A percentile compares a stretch with the other conserved stretches of the same genome.
Conservation (phyloP, 805 yeast species). For the Saccharomycopsis olivae region DNA sequence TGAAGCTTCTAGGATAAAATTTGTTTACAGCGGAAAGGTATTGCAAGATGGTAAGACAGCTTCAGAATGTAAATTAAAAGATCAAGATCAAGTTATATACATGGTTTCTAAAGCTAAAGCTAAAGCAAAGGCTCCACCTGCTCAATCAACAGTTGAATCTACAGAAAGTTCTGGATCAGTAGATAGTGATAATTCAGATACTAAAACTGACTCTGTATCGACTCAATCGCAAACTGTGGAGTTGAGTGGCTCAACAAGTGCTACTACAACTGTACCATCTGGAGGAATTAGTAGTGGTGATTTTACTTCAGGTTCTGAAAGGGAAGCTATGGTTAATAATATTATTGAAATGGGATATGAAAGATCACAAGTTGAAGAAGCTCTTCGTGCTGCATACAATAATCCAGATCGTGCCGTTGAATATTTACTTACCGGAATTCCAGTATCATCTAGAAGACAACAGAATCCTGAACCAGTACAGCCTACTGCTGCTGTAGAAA, state of each 20-base stretch:
- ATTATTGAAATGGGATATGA: conserved; percentile 96
- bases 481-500: conserved; percentile 20
- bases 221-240: too few relatives aligned
- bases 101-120: conserved; percentile 56
- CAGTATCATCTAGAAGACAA: conserved; percentile 40
- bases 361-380: conserved; percentile 76
- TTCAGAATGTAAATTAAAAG: conserved; percentile 64
- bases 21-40: conserved; percentile 89
- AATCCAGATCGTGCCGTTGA: conserved; percentile 98
- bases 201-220: conserved; percentile 20
- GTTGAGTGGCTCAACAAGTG: conserved; percentile 27
- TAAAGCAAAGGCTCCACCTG: conserved; percentile 20
- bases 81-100: conserved; percentile 78
- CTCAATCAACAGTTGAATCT: conserved; percentile 19
- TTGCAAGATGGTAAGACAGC: conserved; percentile 74
- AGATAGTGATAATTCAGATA: conserved; percentile 13
- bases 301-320: conserved; percentile 66
- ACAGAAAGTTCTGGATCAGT: conserved; percentile 2
- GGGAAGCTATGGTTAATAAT: conserved; percentile 68
- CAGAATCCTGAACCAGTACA: conserved; percentile 25
- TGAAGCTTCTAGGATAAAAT: conserved; percentile 66
- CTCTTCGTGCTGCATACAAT: conserved; percentile 89
- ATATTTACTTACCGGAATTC: conserved; percentile 82
- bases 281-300: conserved; percentile 31
- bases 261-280: conserved; percentile 49